phyloP scores from a whole-genome alignment of 441 rosid genomes.

The Brassica hybrid region DNA sequence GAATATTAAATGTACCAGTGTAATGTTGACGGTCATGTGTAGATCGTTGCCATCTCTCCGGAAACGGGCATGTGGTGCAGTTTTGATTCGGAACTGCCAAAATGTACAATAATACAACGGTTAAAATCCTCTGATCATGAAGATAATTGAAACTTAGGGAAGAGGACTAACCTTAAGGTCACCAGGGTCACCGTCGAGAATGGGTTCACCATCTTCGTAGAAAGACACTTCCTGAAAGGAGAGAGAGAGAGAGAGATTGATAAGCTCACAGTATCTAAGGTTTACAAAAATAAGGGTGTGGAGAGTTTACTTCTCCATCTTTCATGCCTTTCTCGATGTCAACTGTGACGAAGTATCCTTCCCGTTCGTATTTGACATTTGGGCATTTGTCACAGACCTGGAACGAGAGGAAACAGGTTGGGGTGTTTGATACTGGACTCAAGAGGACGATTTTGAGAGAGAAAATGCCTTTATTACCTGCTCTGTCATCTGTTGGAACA shows the following conservation, averaged over 20 bases:
- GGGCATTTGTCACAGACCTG: conserved; percentile 97
- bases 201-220: no score
- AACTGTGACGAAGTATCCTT: conserved; percentile 82
- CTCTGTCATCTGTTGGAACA: conserved; percentile 99
- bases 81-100: conserved; percentile 83
- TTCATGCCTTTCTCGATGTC: conserved; percentile 98
- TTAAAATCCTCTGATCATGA: neutral
- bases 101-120: conserved; percentile 3
- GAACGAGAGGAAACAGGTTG: conserved; percentile 31
- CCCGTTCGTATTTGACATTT: conserved; percentile 82
- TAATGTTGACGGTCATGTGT: no score
- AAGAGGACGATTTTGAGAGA: neutral
- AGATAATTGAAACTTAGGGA: neutral
- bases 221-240: no score
- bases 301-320: no score
- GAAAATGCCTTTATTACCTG: conserved; percentile 51
- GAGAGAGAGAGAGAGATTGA: no score
- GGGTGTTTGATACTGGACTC: conserved; percentile 11
- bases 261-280: no score
- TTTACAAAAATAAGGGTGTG: no score
- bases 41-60: conserved; percentile 90
- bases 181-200: conserved; percentile 97
- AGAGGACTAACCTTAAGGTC: conserved; percentile 80
- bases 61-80: conserved; percentile 82
- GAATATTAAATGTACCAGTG: conserved; percentile 62